Conservation (phyloP, 192 early-diverging fungal genomes). For the Umbelopsis vinacea region DNA sequence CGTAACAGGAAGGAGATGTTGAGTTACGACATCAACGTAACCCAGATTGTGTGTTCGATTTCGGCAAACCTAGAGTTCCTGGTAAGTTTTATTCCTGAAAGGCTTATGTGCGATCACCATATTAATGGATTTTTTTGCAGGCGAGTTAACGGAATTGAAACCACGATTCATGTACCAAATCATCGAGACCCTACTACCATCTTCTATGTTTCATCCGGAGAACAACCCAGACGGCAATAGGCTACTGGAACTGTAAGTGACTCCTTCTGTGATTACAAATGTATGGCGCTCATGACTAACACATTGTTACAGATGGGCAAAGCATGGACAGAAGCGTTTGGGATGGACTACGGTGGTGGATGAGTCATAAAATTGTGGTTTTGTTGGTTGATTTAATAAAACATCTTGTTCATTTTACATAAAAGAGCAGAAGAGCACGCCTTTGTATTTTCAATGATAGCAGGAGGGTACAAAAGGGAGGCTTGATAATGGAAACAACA, state of each 20-base stretch:
- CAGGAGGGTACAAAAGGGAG: too few relatives aligned
- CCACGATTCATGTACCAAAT: conserved; percentile 84
- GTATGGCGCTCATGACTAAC: neutral
- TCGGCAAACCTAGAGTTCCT: conserved; percentile 72
- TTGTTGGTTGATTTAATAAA: too few relatives aligned
- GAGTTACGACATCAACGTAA: conserved; percentile 93
- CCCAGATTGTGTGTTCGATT: conserved; percentile 95
- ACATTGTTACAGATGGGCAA: conserved; percentile 50
- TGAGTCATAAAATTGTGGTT: conserved; percentile 9
- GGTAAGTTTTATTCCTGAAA: conserved; percentile 13
- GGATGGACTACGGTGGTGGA: conserved; percentile 64
- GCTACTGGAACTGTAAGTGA: conserved; percentile 81
- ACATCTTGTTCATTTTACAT: too few relatives aligned
- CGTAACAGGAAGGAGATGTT: conserved; percentile 73
- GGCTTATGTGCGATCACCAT: neutral
- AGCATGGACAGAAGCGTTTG: conserved; percentile 41
- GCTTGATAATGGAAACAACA: too few relatives aligned
- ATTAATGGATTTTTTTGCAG: conserved; percentile 26
- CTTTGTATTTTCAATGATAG: too few relatives aligned
- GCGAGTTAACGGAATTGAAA: conserved; percentile 71
- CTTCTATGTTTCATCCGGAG: conserved; percentile 65
- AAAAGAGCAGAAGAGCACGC: too few relatives aligned
- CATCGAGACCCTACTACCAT: conserved; percentile 90
- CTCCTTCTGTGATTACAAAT: neutral
- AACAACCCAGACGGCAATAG: conserved; percentile 64